Conservation (phyloP, 2,329 filamentous ascomycete species). For the Calycina herbarum region DNA sequence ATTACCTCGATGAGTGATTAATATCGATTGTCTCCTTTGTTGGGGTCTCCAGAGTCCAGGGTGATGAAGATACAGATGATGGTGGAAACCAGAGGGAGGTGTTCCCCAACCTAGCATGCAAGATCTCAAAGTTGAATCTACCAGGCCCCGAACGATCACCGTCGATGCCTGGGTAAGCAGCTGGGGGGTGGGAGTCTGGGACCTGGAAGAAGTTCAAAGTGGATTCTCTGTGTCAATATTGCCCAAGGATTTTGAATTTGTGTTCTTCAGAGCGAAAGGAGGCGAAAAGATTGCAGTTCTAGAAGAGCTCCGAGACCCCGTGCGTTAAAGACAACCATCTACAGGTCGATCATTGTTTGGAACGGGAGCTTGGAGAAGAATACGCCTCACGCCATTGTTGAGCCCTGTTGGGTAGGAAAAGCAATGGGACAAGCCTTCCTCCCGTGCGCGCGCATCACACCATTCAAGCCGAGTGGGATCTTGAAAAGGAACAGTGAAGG, state of each 20-base stretch:
- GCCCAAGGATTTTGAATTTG: neutral
- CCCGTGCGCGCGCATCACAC: neutral
- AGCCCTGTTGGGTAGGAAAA: neutral
- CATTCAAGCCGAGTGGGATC: neutral
- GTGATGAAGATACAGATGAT: too few relatives aligned
- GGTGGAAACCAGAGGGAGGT: too few relatives aligned
- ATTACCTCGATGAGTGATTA: neutral
- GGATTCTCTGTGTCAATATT: neutral
- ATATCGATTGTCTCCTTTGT: neutral
- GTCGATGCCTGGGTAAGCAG: neutral
- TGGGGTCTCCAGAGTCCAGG: neutral
- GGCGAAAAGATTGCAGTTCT: neutral
- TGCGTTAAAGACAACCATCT: neutral
- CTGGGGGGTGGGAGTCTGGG: neutral
- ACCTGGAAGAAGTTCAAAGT: neutral
- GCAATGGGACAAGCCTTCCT: neutral
- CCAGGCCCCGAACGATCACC: neutral
- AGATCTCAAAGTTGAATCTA: too few relatives aligned
- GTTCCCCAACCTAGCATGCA: too few relatives aligned
- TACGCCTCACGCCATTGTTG: neutral
- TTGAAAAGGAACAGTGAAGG: neutral
- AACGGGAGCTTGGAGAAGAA: neutral
- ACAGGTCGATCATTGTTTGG: constrained; percentile 5
- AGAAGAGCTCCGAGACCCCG: neutral
- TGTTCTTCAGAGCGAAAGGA: neutral